phyloP scores from a whole-genome alignment of 2,329 filamentous ascomycete genomes.

The Neofusicoccum cordaticola region DNA sequence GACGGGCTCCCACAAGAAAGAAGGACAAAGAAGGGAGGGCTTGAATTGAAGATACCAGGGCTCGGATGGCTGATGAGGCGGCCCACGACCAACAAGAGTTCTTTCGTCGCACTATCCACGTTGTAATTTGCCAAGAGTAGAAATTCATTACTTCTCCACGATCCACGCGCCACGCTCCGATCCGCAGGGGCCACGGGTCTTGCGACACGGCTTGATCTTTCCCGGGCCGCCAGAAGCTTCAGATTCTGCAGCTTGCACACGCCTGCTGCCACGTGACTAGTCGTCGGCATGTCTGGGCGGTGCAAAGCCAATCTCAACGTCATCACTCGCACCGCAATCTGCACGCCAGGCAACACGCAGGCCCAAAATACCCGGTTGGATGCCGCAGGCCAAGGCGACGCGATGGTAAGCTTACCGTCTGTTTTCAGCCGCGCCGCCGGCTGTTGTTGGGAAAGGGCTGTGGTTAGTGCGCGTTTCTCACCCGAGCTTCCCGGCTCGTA shows the following conservation, averaged over 20 bases:
- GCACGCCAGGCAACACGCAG: too few species aligned
- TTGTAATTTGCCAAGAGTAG: conserved; percentile 1
- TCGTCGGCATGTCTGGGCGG: too few species aligned
- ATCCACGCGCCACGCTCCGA: background rate
- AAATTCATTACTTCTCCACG: background rate
- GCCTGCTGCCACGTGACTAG: too few species aligned
- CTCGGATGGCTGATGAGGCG: background rate
- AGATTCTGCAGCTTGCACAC: too few species aligned
- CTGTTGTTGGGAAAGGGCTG: background rate
- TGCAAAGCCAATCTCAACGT: too few species aligned
- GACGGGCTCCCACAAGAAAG: background rate
- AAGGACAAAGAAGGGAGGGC: background rate
- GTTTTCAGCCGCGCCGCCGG: background rate
- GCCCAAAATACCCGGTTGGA: too few species aligned
- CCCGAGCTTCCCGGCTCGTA: background rate
- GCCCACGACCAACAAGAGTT: background rate
- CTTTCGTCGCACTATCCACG: background rate
- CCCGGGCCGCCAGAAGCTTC: background rate
- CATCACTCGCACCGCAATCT: too few species aligned
- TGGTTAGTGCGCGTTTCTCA: background rate
- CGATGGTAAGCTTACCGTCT: too few species aligned
- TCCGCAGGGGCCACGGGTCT: background rate
- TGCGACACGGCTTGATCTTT: background rate
- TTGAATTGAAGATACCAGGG: conserved; percentile 3
- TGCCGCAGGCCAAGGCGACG: too few species aligned